Evolutionary conservation across 2,329 filamentous ascomycete species (phyloP), one percentile per base, ranked within the genome.

Genomic region (Aureobasidium leucospermi): DNA sequence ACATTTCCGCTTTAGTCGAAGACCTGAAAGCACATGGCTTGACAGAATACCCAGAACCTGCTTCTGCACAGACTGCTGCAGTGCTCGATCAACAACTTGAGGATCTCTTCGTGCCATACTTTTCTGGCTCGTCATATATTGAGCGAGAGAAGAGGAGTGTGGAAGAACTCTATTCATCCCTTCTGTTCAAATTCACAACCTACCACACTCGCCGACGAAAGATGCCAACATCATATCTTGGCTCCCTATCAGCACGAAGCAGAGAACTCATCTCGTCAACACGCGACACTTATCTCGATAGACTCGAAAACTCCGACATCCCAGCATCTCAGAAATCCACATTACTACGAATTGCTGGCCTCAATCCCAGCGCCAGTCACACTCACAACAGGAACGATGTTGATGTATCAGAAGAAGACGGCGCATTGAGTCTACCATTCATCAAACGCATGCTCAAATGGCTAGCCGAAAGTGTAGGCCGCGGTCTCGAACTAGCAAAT

Each of bases 381-480:
- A 39, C 62, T 1, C 69, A 71, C 28, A 85, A 85, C 59, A 89
- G 90, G 72, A 87, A 88, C 65, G 92, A 96, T 56, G 90, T 96
- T 60, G 92, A 96, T 70, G 88, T 97, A 34, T 86, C 87, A 0
- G 94, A 97, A 61, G 86, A 93, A 69, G 93, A 99, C 68, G 94
- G 94, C 36, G 80, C 85, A 60, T 78, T 97, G 29, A 93, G 86
- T 65, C 79, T 95, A 4, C 79, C 85, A n/a, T 91, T 89, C 71
- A 90, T 92, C n/a, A 97, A 97, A 75, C 84, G 94, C 60, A 99
- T 99, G 92, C 82, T 99, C 62, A 95, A 90, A 70, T 99, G 94
- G 94, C 78, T 99, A 42, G 94, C 94, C 2, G 94, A 99, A 77
- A 91, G 90, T 63, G 93, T 99, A 28, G 89, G 94, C 41, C 82